Conservation (phyloP, 176 grass and related monocot genomes). For the sorghum (Sorghum bicolor) region Sorghum_bicolor_NCBIv3 NC_012878.2:45056001-45056500, state of each 20-base stretch:
- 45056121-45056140: not conserved
- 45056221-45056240: not conserved
- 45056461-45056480: conserved; percentile 1
- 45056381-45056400: conserved; percentile 6
- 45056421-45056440: not conserved
- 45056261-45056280: not conserved
- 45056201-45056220: not conserved
- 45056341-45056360: not conserved
- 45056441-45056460: not conserved
- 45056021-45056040: not conserved
- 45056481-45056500: not conserved
- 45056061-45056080: not conserved
- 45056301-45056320: conserved; percentile 21
- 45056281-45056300: conserved; percentile 1
- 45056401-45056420: not conserved
- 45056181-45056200: conserved; percentile 3
- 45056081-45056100: not conserved
- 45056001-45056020: not conserved
- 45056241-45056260: conserved; percentile 9
- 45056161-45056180: conserved; percentile 15
- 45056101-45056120: not conserved
- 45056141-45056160: not conserved
- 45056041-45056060: not conserved
- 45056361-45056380: not conserved
- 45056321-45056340: not conserved